These are phyloP conservation scores for Aspergillus sojae DNA, from an alignment of 2,329 filamentous ascomycete species.

Conservation along the genomic window DNA sequence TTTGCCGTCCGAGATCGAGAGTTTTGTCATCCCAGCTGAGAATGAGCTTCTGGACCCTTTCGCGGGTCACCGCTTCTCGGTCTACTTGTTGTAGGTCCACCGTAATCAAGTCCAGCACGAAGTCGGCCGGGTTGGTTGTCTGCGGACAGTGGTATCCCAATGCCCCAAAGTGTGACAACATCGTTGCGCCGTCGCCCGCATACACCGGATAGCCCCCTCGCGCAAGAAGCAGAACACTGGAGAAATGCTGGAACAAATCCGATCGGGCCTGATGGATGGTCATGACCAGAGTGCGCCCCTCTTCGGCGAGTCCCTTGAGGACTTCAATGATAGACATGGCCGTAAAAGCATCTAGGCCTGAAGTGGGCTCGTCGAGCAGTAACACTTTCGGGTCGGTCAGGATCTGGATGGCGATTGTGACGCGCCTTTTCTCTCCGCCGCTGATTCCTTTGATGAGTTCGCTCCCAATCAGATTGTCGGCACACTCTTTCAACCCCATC, in stretches of 20 bases:
- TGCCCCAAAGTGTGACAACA: constrained; percentile 66
- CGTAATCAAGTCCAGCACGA: constrained; percentile 75
- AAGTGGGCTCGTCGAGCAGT: constrained; percentile 75
- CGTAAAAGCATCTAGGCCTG: constrained; percentile 76
- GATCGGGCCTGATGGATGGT: constrained; percentile 78
- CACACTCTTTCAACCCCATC: constrained; percentile 77
- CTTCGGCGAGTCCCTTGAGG: constrained; percentile 68
- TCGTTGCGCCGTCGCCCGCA: constrained; percentile 62
- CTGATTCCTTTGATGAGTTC: constrained; percentile 77
- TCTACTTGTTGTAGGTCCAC: constrained; percentile 70
- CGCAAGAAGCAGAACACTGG: constrained; percentile 70
- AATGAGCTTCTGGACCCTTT: constrained; percentile 64
- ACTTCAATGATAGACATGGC: constrained; percentile 77
- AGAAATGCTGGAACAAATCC: constrained; percentile 71
- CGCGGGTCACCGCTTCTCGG: constrained; percentile 64
- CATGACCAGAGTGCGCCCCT: constrained; percentile 74
- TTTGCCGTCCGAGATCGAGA: constrained; percentile 24
- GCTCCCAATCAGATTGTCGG: constrained; percentile 72
- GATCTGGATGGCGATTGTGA: constrained; percentile 77
- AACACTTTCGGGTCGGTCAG: constrained; percentile 74
- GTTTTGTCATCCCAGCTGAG: constrained; percentile 54
- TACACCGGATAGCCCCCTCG: constrained; percentile 71
- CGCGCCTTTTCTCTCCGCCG: constrained; percentile 75
- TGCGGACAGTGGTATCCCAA: constrained; percentile 67
- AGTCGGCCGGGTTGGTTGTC: constrained; percentile 76